Evolutionary conservation across 1,284 basidiomycete species (phyloP), one percentile per base, ranked within the genome.

Genomic region (Boletus sp.): DNA sequence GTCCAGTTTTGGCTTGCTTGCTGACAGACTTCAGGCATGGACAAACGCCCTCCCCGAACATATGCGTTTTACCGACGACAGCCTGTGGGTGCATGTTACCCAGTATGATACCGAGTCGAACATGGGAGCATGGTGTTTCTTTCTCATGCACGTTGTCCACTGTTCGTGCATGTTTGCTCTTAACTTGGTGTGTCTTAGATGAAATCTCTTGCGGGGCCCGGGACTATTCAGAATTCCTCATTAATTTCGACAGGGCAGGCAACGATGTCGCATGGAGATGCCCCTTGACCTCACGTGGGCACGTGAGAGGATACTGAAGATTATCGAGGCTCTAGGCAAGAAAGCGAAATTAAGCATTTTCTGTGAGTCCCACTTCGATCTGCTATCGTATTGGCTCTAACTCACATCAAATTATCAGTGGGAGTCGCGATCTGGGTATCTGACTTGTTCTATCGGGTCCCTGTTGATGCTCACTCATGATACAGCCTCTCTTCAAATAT

Each of bases 21-120:
- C 37, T 60, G 34, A 53, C 45, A 27, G 8, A 26, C 41, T 12
- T 22, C 53, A 87, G 81, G 72, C 73, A 55, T 90, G 88, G 88
- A 70, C 70, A 22, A 67, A 69, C 25, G 78, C 76, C 26, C 73
- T 90, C 16, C 78, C 88, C 8, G 78, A 81, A 33, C 76, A 82
- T 56, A 74, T 90, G 32, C 77, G 74, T 12, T 89, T 85, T 59
- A 81, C 75, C 27, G 77, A 82, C 44, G 77, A 82, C 55, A 86
- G 74, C 59, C 62, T 88, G 16, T 71, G 75, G 55, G 76, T 80
- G n/a, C 85, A 90, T 55, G 69, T 80, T 54, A 76, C 77, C 8
- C 85, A 88, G 76, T 83, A 88, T 57, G 84, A 87, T 59, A 88
- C 85, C 9, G 77, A 77, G 55, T 83, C 83, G 4, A 88, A 85